Base-by-base conservation (phyloP, 108 stramenopile genomes). In the Aurantiochytrium sp. region DNA sequence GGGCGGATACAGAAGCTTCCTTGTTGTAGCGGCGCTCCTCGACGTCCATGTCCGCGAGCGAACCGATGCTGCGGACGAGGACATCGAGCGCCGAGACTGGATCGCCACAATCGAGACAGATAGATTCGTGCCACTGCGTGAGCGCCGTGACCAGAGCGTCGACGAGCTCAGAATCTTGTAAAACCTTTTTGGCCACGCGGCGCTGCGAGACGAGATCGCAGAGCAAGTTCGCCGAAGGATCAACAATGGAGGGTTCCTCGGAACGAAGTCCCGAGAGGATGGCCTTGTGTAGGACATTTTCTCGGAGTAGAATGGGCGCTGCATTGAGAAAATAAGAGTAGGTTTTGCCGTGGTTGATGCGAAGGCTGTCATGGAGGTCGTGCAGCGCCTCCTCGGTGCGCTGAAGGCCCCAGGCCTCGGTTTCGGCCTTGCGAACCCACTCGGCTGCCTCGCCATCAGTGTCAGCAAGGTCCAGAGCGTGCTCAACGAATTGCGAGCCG, bases 81-180 rank as follows among this genome's bases (percentile, higher is more conserved):
- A 69, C 64, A 45, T 83, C 76, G 49, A 83, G n/a, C 25, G 49
- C 51, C 6, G 76, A 53, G 19, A 53, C 76, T 4, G 76, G 76
- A 35, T 83, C 51, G 19, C 76, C 76, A 35, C 76, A 83, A 45
- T 83, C 76, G 23, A 83, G 76, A 35, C 76, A 83, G 76, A 53
- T 4, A 2, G 51, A 53, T 16, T 83, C 76, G 49, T 83, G 45
- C 76, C 76, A 83, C 23, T 83, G 45, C n/a, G 45, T 53, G 14
- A 83, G 51, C n/a, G 49, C 51, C 6, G 45, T 83, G 4, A 83
- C 28, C 3, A 83, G 4, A 12, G 76, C 45, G 51, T 53, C 76
- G 6, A 83, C 45, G 23, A 83, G 76, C 4, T 83, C 49, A 0
- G n/a, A n/a, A 23, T 83, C 51, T 16, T 83, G 12, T 0, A 83